Evolutionary conservation across 768 basidiomycete genomes (phyloP).

Genomic region (Polyporus arcularius): DNA sequence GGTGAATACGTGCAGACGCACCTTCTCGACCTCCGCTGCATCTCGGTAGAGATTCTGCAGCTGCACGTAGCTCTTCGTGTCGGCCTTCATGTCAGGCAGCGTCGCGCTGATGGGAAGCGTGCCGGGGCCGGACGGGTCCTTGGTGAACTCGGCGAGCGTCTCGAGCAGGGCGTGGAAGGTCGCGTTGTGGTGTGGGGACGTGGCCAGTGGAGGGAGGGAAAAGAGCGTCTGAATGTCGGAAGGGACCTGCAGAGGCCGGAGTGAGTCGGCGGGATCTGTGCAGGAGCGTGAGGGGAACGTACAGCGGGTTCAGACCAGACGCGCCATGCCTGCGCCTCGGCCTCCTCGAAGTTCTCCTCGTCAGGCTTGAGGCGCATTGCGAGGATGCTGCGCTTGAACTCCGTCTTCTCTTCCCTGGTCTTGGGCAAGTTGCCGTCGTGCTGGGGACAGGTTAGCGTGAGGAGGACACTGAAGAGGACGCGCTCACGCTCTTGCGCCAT

Average conservation of each 20-base stretch:
- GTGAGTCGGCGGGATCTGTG: not conserved
- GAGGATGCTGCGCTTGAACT: slow-evolving; percentile 71
- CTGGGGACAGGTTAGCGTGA: slow-evolving; percentile 34
- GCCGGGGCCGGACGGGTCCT: slow-evolving; percentile 48
- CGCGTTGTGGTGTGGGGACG: slow-evolving; percentile 39
- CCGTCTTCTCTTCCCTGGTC: slow-evolving; percentile 64
- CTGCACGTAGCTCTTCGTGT: slow-evolving; percentile 78
- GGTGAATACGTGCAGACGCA: not conserved
- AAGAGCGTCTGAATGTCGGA: slow-evolving; percentile 67
- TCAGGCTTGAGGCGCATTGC: slow-evolving; percentile 72
- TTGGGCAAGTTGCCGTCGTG: slow-evolving; percentile 64
- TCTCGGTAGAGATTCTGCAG: slow-evolving; percentile 85
- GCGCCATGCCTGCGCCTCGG: slow-evolving; percentile 83
- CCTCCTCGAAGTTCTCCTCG: slow-evolving; percentile 98
- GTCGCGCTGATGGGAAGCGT: slow-evolving; percentile 81
- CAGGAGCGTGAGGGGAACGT: slow-evolving; percentile 7
- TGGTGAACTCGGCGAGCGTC: slow-evolving; percentile 67
- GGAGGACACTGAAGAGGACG: not conserved
- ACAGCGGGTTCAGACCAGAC: slow-evolving; percentile 64
- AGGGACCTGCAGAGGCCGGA: slow-evolving; percentile 50
- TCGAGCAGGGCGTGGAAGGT: slow-evolving; percentile 81
- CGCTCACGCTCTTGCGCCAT: slow-evolving; percentile 73
- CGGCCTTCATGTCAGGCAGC: slow-evolving; percentile 95
- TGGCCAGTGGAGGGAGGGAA: slow-evolving; percentile 51
- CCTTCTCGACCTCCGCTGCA: slow-evolving; percentile 72